These are phyloP conservation scores for grape (Vitis vinifera) DNA, from an alignment of 164 flowering plant species.

Conservation along the genomic window DNA sequence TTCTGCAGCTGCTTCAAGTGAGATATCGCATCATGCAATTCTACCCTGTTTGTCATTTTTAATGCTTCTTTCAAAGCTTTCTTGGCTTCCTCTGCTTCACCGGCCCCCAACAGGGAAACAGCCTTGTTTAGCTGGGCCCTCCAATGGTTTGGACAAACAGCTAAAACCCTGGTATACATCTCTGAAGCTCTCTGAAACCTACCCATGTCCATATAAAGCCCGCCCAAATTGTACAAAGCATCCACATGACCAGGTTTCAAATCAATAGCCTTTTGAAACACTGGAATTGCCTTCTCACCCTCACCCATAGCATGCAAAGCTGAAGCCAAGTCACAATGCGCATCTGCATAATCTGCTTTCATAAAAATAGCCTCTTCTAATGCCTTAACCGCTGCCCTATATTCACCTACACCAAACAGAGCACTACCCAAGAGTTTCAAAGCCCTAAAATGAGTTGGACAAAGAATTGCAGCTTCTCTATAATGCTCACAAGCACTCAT, in stretches of 20 bases:
- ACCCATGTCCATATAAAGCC: slow-evolving; percentile 90
- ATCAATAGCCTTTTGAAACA: slow-evolving; percentile 97
- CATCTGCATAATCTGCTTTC: slow-evolving; percentile 94
- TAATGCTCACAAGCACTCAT: slow-evolving; percentile 95
- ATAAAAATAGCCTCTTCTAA: slow-evolving; percentile 91
- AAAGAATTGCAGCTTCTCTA: slow-evolving; percentile 96
- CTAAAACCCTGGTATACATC: slow-evolving; percentile 94
- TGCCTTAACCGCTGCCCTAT: slow-evolving; percentile 97
- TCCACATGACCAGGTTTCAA: slow-evolving; percentile 95
- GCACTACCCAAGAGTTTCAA: slow-evolving; percentile 98
- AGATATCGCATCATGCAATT: slow-evolving; percentile 85
- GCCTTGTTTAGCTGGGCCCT: slow-evolving; percentile 96
- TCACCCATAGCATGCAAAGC: slow-evolving; percentile 93
- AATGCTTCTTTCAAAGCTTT: slow-evolving; percentile 93
- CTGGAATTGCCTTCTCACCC: slow-evolving; percentile 91
- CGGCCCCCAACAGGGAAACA: slow-evolving; percentile 91
- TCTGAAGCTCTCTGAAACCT: slow-evolving; percentile 97
- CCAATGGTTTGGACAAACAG: slow-evolving; percentile 96
- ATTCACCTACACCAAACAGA: slow-evolving; percentile 96
- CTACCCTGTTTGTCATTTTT: slow-evolving; percentile 94
- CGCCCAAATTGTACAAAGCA: slow-evolving; percentile 93
- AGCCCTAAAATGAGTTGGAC: slow-evolving; percentile 93
- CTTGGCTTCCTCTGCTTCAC: slow-evolving; percentile 88
- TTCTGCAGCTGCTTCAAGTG: slow-evolving; percentile 91
- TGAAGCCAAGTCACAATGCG: slow-evolving; percentile 98